Evolutionary conservation across 1,284 basidiomycete genomes (phyloP).

Genomic region (Meripilus lineatus): DNA sequence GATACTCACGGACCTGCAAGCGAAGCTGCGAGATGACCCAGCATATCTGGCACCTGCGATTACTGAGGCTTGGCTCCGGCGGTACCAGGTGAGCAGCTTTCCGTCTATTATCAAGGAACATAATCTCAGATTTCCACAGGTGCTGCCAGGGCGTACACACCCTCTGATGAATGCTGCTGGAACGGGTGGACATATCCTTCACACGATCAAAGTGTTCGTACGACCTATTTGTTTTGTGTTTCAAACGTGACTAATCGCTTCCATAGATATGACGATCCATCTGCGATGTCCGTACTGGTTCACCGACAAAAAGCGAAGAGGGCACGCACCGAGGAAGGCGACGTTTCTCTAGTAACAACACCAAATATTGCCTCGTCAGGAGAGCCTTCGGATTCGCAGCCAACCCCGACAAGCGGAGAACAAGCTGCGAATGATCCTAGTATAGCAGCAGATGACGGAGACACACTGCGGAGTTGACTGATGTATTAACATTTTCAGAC

Average conservation of each 20-base stretch:
- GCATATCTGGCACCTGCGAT: constrained; percentile 78
- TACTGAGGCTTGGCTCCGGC: constrained; percentile 86
- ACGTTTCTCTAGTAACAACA: neutral
- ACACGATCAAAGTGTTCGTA: constrained; percentile 80
- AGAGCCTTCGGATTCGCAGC: neutral
- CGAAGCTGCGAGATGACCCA: constrained; percentile 61
- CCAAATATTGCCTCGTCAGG: neutral
- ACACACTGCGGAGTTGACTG: neutral
- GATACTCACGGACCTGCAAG: constrained; percentile 76
- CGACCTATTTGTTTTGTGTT: neutral
- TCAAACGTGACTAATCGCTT: constrained; percentile 1
- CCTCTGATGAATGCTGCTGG: constrained; percentile 92
- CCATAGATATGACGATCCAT: constrained; percentile 60
- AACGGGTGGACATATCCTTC: constrained; percentile 85
- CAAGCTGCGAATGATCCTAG: neutral
- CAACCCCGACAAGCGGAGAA: neutral
- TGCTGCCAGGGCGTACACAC: constrained; percentile 93
- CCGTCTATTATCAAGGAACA: neutral
- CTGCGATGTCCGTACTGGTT: constrained; percentile 45
- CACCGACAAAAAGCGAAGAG: constrained; percentile 31
- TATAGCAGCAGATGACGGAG: neutral
- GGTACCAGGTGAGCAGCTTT: constrained; percentile 65
- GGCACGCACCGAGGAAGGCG: constrained; percentile 8
- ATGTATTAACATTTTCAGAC: neutral
- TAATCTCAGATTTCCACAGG: constrained; percentile 30